Base-by-base conservation (phyloP, 805 yeast species). In the Ogataea trehaloabstinens region DNA sequence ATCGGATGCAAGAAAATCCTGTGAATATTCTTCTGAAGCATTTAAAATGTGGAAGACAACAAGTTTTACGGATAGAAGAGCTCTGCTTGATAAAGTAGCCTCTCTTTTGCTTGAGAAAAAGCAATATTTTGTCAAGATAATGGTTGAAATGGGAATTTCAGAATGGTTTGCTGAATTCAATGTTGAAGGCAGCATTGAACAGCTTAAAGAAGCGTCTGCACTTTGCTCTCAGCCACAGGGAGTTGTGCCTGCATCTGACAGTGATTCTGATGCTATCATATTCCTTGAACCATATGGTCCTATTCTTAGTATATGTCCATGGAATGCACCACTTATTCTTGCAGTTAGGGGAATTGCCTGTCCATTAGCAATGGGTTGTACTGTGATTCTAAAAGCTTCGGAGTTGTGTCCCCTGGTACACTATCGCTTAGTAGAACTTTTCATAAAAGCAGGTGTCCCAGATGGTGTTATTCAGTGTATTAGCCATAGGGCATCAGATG, bases 321-420 rank as follows among this genome's bases (percentile, higher is more conserved):
- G 42, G 42, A 38, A 38, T 28, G 36, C 42, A 13, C 42, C 42
- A 5, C 24, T 38, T 10, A 33, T 38, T 18, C 24, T 38, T 6
- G 36, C 42, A 10, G 16, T 31, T 3, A 38, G 42, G 21, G 42
- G 42, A 28, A 33, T 38, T 34, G 38, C 32, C 2, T 38, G 35
- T 28, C 42, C 42, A 6, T 19, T 38, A 17, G 38, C 31, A n/a
- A 35, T 35, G 13, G 42, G 42, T 4, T 38, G 42, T 18, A 21
- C 42, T 8, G 42, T 38, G 8, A 29, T 38, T 12, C 18, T 38
- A 19, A 38, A 38, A 34, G 34, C 37, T 13, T 38, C 42, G 4
- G 42, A 38, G 16, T 18, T 34, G 11, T 33, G 38, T 6, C 42
- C 42, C n/a, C 12, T 38, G 7, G 29, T 38, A 8, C 42, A 38